Evolutionary conservation across 257 asterid species (phyloP), one percentile per base, ranked within the genome.

Genomic region (Primulina huaijiensis): DNA sequence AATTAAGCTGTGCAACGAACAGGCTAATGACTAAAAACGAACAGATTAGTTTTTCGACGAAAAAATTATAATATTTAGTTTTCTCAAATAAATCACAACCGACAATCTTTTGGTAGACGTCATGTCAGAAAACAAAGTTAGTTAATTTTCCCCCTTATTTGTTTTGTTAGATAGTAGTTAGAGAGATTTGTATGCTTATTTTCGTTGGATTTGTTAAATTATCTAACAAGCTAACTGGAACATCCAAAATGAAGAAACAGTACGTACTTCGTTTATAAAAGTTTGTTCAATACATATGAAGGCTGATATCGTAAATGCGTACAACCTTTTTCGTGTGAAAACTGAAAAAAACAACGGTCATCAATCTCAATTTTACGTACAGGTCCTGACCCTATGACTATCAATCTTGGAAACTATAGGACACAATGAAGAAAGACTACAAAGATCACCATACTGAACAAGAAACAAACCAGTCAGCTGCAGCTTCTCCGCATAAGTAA

Each of bases 401-500:
- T 50, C 55, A 14, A 2, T 46, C 56, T 58, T 16, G 64, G 27
- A 73, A 58, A 59, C 78, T 55, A 64, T 50, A 21, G 52, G 58
- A 43, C 38, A 30, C 60, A 57, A 8, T 60, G n/a, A 76, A 31
- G 38, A 68, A 37, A 68, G 38, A 73, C 59, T 63, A 50, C 62
- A 31, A 31, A 31, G 69, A 62, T 53, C 38, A 19, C 59, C 37
- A 55, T 70, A 60, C 56, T 46, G 56, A 46, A 46, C 56, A 0
- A 12, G 56, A 46, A 46, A 16, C 12, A 3, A 46, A 46, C 20
- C 56, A 16, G 19, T 46, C 16, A 46, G 7, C 56, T 46, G 56
- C 56, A 14, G 56, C 56, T 46, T 46, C 56, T 46, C 8, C 8
- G 20, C 56, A 46, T 2, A 46, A 46, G 56, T 46, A 16, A 14